These are phyloP conservation scores for Nakazawaea ambrosiae DNA, from an alignment of 805 yeast species.

Conservation along the genomic window DNA sequence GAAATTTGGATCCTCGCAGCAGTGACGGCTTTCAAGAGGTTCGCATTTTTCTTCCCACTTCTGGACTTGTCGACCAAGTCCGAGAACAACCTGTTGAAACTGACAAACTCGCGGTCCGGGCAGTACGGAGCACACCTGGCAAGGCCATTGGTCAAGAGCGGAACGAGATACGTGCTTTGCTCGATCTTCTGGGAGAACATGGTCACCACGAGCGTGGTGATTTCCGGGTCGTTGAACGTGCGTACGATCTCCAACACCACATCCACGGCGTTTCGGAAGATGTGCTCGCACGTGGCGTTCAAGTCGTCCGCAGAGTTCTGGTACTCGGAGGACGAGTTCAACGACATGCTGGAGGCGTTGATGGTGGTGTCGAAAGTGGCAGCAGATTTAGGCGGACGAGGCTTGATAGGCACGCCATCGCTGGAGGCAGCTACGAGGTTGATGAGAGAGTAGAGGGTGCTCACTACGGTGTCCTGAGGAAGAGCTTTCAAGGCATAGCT, in stretches of 20 bases:
- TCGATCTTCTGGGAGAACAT: slow-evolving; percentile 72
- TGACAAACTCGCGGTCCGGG: slow-evolving; percentile 58
- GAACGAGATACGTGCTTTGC: slow-evolving; percentile 45
- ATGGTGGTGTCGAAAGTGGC: slow-evolving; percentile 13
- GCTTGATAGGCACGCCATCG: slow-evolving; percentile 25
- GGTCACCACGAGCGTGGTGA: slow-evolving; percentile 72
- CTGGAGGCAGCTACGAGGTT: slow-evolving; percentile 56
- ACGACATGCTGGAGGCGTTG: slow-evolving; percentile 13
- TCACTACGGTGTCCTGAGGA: slow-evolving; percentile 76
- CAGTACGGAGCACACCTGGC: slow-evolving; percentile 55
- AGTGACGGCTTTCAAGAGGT: slow-evolving; percentile 34
- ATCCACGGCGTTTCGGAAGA: slow-evolving; percentile 61
- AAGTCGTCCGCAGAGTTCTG: slow-evolving; percentile 2
- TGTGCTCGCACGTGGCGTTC: slow-evolving; percentile 13
- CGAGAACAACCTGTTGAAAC: slow-evolving; percentile 53
- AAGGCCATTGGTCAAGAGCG: slow-evolving; percentile 52
- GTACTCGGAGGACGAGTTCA: slow-evolving; percentile 3
- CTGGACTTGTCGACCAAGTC: slow-evolving; percentile 40
- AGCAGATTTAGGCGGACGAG: slow-evolving; percentile 16
- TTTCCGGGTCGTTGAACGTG: slow-evolving; percentile 60
- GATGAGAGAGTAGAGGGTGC: slow-evolving; percentile 76
- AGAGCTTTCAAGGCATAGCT: slow-evolving; percentile 61
- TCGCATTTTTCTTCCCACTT: slow-evolving; percentile 22
- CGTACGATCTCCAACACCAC: slow-evolving; percentile 63
- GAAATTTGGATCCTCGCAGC: slow-evolving; percentile 45